phyloP scores from a whole-genome alignment of 2,329 filamentous ascomycete genomes.

The Nothophaeocryptopus gaeumannii region DNA sequence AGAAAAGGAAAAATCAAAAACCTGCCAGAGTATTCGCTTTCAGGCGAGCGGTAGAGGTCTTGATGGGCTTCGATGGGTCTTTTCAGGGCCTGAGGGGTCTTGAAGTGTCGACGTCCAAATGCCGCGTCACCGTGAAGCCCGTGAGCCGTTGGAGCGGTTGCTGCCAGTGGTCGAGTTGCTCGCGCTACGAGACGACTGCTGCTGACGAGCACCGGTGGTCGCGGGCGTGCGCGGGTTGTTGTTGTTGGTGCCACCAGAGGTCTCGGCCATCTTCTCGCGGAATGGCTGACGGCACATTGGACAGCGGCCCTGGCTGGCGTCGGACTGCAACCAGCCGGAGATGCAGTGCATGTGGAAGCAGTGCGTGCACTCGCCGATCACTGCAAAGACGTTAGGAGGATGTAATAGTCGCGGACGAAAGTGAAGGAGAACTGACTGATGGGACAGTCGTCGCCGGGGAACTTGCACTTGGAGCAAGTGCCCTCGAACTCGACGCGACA shows the following conservation, averaged over 20 bases:
- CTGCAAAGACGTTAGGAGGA: conserved; percentile 46
- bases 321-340: conserved; percentile 91
- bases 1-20: too few relatives aligned
- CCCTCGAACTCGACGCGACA: conserved; percentile 97
- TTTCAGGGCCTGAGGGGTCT: too few relatives aligned
- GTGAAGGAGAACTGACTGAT: conserved; percentile 61
- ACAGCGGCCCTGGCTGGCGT: conserved; percentile 87
- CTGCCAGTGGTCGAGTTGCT: not conserved
- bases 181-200: not conserved
- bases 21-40: too few relatives aligned
- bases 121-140: too few relatives aligned
- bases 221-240: conserved; percentile 12
- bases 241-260: not conserved
- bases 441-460: conserved; percentile 91
- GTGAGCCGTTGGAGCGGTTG: not conserved
- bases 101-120: too few relatives aligned
- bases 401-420: conserved; percentile 22
- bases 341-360: conserved; percentile 99
- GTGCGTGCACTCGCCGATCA: conserved; percentile 94
- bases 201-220: not conserved
- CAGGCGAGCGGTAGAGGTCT: too few relatives aligned
- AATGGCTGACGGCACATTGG: conserved; percentile 92
- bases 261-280: conserved; percentile 32
- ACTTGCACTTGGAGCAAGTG: conserved; percentile 97
- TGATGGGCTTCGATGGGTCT: too few relatives aligned